Base-by-base conservation (phyloP, 306 rosid genomes). In the Medicago arabica region DNA sequence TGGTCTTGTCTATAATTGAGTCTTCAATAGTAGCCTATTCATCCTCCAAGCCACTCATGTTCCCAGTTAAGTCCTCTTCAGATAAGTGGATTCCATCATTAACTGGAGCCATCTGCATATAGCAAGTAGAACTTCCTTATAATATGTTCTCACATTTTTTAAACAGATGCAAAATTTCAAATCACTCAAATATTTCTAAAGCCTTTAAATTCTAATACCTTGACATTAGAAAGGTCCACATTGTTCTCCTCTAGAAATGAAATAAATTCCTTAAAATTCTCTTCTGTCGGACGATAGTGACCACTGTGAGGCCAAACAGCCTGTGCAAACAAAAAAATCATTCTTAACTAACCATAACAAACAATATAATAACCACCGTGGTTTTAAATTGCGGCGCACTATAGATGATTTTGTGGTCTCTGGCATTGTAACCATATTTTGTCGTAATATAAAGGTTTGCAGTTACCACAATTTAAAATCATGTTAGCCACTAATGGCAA, bases 271-370 rank as follows among this genome's bases (percentile, higher is more conserved):
- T 83, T 76, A 76, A 94, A 91, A 78, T 91, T 94, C 75, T 90
- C 98, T 81, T 82, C 88, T 3, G 97, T 91, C 0, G 96, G 96
- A 61, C 86, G 91, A 80, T 91, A 94, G 75, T 94, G 97, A 36
- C 98, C 98, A 74, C 98, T 94, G 77, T 94, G 97, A 83, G 97
- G 90, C 96, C 96, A 94, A 79, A 91, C 89, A 28, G 90, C 88
- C 98, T 90, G 74, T 71, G 17, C 44, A 3, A 25, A 9, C 16
- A 14, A 18, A 74, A 60, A 36, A 61, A 61, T 16, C 10, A 47
- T 31, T 71, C 13, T 36, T 47, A 31, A 47, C 11, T 34, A 61
- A 60, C 41, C 46, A 46, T 40, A 40, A 40, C 44, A 39, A 11
- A 7, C 3, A 67, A 74, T 11, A 44, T 28, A 43, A 7, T 31